Conservation (phyloP, 2,329 filamentous ascomycete species). For the Fusarium gaditjirri region DNA sequence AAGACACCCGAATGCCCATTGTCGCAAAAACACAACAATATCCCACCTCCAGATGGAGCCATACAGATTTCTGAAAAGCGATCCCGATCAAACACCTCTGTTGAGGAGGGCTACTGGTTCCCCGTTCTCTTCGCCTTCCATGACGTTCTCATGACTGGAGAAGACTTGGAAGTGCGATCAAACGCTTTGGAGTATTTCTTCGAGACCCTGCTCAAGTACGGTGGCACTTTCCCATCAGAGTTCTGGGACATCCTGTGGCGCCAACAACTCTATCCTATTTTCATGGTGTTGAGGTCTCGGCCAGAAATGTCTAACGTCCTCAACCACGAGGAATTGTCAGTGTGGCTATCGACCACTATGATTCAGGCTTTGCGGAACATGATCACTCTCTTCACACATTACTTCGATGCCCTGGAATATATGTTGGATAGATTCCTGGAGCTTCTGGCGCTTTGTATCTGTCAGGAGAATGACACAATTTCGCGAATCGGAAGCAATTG, state of each 20-base stretch:
- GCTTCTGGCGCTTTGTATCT: slow-evolving; percentile 93
- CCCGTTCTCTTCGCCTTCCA: slow-evolving; percentile 98
- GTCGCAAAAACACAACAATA: slow-evolving; percentile 67
- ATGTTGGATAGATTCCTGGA: slow-evolving; percentile 99
- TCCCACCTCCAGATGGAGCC: slow-evolving; percentile 57
- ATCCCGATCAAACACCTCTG: slow-evolving; percentile 81
- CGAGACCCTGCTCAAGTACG: slow-evolving; percentile 88
- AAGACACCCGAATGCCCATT: slow-evolving; percentile 95
- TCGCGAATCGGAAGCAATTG: slow-evolving; percentile 98
- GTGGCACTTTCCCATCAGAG: slow-evolving; percentile 88
- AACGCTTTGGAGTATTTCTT: slow-evolving; percentile 96
- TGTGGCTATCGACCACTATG: slow-evolving; percentile 99
- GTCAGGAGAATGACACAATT: slow-evolving; percentile 98
- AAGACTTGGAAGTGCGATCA: slow-evolving; percentile 94
- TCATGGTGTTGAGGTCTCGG: slow-evolving; percentile 95
- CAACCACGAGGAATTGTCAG: slow-evolving; percentile 95
- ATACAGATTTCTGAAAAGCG: slow-evolving; percentile 56
- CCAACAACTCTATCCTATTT: slow-evolving; percentile 96
- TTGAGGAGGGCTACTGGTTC: slow-evolving; percentile 99
- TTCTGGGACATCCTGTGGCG: slow-evolving; percentile 99
- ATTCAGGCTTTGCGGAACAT: slow-evolving; percentile 98
- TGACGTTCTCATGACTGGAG: slow-evolving; percentile 98
- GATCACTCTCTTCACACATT: slow-evolving; percentile 98
- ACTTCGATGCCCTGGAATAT: slow-evolving; percentile 94
- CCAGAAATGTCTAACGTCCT: slow-evolving; percentile 96